phyloP scores from a whole-genome alignment of 345 rosid species.

The Pugionium cornutum region DNA sequence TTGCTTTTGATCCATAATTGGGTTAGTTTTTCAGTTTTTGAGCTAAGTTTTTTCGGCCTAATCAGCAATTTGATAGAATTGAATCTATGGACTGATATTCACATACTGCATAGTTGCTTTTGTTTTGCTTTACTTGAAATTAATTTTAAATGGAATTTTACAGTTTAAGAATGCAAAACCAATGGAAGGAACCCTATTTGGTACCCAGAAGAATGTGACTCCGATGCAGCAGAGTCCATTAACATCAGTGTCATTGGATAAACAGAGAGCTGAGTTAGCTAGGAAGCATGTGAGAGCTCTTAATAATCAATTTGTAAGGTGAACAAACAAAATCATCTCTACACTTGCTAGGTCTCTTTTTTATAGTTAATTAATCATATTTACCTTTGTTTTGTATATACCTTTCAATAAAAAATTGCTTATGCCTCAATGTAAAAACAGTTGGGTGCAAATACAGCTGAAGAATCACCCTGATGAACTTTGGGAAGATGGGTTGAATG shows the following conservation, averaged over 20 bases:
- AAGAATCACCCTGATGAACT: conserved; percentile 97
- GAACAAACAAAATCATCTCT: neutral
- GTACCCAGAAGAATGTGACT: conserved; percentile 49
- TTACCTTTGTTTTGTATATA: neutral
- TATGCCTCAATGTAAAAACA: conserved; percentile 41
- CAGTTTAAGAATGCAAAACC: conserved; percentile 72
- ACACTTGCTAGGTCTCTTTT: neutral
- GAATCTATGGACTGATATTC: conserved; percentile 4
- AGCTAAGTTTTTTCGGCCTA: neutral
- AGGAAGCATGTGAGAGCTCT: conserved; percentile 87
- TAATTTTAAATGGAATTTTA: conserved; percentile 18
- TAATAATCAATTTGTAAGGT: conserved; percentile 93
- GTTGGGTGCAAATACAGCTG: conserved; percentile 91
- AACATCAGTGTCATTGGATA: conserved; percentile 47
- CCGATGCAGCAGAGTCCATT: conserved; percentile 49
- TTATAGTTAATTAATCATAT: conserved; percentile 4
- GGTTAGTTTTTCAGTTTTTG: neutral
- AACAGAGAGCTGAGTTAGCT: conserved; percentile 65
- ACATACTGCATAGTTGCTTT: too few relatives aligned
- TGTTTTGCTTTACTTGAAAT: too few relatives aligned
- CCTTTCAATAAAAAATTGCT: neutral
- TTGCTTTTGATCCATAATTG: neutral
- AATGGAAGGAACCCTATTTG: conserved; percentile 58
- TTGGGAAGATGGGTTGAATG: conserved; percentile 88
- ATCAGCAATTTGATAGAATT: neutral